A percentile compares a stretch with the other conserved stretches of the same genome.
phyloP scores from a whole-genome alignment of 768 basidiomycete species.

The Leccinum obscurum region DNA sequence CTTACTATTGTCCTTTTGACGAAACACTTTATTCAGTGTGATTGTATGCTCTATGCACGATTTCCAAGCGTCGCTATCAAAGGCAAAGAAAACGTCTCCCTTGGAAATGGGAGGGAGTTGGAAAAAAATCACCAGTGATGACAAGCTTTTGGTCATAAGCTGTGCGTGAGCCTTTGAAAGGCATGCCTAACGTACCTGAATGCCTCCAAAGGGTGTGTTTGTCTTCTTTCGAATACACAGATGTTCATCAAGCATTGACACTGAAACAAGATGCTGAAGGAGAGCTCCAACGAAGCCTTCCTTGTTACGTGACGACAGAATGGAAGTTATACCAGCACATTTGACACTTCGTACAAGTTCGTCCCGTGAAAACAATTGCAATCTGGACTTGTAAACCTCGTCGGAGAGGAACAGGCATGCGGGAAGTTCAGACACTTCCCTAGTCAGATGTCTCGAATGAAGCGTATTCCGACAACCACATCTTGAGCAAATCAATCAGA shows the following conservation, averaged over 20 bases:
- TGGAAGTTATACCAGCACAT: no score
- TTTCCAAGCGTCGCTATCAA: slow-evolving; percentile 52
- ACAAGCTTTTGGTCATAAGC: slow-evolving; percentile 38
- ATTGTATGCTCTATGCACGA: slow-evolving; percentile 56
- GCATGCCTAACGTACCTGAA: slow-evolving; percentile 45
- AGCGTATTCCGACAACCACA: no score
- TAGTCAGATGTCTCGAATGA: no score
- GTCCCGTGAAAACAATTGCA: no score
- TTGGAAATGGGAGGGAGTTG: slow-evolving; percentile 57
- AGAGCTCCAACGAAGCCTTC: no score
- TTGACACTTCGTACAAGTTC: no score
- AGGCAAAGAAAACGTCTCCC: slow-evolving; percentile 55
- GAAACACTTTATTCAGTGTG: slow-evolving; percentile 69
- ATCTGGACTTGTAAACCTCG: no score
- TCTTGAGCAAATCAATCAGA: no score
- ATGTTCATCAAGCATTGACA: slow-evolving; percentile 70
- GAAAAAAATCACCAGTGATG: slow-evolving; percentile 58
- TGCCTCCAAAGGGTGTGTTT: slow-evolving; percentile 60
- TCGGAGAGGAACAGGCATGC: no score
- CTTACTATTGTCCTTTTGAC: slow-evolving; percentile 72
- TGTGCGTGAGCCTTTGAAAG: neutral
- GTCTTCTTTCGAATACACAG: slow-evolving; percentile 54
- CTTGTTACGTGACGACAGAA: no score
- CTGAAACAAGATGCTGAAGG: slow-evolving; percentile 34
- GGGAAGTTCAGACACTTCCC: no score